These are phyloP conservation scores for Botrytis tulipae DNA, from an alignment of 2,329 filamentous ascomycete genomes.

Conservation along the genomic window DNA sequence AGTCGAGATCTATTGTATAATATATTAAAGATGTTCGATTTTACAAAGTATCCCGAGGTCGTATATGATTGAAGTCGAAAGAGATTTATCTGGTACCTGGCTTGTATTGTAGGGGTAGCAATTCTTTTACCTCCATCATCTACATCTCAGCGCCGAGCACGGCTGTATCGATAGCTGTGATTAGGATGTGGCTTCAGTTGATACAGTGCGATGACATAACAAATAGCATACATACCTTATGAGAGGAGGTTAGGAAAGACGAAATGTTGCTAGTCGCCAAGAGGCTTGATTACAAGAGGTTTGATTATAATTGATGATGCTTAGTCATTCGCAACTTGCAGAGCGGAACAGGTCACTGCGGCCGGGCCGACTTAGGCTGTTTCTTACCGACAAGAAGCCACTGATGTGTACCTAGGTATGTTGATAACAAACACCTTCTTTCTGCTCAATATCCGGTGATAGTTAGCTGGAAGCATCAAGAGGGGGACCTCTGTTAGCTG, in stretches of 20 bases:
- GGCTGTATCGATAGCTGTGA: too few relatives aligned
- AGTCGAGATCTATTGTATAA: neutral
- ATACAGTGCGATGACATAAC: too few relatives aligned
- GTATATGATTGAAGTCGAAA: neutral
- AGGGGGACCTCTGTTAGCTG: neutral
- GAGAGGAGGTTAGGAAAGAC: neutral
- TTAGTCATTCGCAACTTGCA: neutral
- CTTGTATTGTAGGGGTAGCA: neutral
- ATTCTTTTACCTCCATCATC: neutral
- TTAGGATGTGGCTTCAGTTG: too few relatives aligned
- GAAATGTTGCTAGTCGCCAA: neutral
- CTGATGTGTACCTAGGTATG: neutral
- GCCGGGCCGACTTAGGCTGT: neutral
- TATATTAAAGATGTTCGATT: neutral
- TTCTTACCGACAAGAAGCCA: neutral
- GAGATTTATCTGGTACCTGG: neutral
- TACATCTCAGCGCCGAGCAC: too few relatives aligned
- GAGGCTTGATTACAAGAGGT: neutral
- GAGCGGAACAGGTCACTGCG: neutral
- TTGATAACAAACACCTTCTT: neutral
- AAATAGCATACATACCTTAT: too few relatives aligned
- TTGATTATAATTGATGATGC: neutral
- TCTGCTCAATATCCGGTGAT: neutral
- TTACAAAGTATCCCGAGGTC: neutral
- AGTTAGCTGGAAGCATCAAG: neutral